Evolutionary conservation across 176 grass and related monocot species (phyloP).

Genomic region (Oryza australiensis): DNA sequence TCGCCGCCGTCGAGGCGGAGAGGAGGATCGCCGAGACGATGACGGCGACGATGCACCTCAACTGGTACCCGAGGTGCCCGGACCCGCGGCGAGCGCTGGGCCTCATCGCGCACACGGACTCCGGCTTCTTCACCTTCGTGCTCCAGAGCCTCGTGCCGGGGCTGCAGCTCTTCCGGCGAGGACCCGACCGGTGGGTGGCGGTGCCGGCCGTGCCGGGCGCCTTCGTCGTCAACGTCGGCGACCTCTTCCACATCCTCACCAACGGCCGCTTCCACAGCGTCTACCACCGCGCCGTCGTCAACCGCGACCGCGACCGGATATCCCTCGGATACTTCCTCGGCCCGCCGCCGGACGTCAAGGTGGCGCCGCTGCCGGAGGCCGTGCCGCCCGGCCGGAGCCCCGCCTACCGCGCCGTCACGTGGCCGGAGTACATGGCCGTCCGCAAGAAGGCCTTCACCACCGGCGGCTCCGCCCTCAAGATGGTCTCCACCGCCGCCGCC

Average conservation of each 20-base stretch:
- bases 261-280: conserved; percentile 89
- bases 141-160: conserved; percentile 82
- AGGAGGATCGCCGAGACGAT: conserved; percentile 38
- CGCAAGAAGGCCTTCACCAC: conserved; percentile 77
- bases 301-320: conserved; percentile 57
- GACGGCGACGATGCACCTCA: conserved; percentile 61
- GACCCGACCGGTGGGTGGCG: conserved; percentile 63
- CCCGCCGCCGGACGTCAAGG: conserved; percentile 44
- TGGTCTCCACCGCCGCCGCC: conserved; percentile 35
- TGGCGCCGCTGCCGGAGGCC: conserved; percentile 63
- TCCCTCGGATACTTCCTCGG: conserved; percentile 87
- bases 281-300: conserved; percentile 86
- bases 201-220: conserved; percentile 60
- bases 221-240: conserved; percentile 87
- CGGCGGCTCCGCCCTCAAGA: conserved; percentile 53
- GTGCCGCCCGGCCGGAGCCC: conserved; percentile 29
- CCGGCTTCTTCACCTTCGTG: conserved; percentile 88
- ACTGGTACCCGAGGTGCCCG: conserved; percentile 77
- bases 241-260: conserved; percentile 89
- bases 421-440: conserved; percentile 82
- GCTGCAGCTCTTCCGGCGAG: conserved; percentile 72
- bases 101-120: conserved; percentile 92
- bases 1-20: conserved; percentile 37
- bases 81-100: conserved; percentile 86
- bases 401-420: conserved; percentile 78